Conservation (phyloP, 2,329 filamentous ascomycete species). For the Scedosporium boydii region DNA sequence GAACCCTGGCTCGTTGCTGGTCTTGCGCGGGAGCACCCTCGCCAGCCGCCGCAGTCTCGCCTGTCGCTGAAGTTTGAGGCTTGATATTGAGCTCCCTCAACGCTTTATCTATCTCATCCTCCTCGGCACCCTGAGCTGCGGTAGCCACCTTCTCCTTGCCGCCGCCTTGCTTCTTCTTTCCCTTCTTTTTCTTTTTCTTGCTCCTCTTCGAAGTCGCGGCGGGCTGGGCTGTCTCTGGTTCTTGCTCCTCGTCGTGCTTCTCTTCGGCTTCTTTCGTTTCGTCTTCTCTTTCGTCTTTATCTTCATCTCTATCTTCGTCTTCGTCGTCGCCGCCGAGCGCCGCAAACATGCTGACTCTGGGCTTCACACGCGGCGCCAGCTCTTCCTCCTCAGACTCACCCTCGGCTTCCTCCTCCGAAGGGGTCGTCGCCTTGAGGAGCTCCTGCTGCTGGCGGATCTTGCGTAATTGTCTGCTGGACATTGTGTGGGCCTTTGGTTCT, state of each 20-base stretch:
- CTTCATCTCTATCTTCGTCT: slow-evolving; percentile 27
- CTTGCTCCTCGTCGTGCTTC: slow-evolving; percentile 12
- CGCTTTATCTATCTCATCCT: slow-evolving; percentile 48
- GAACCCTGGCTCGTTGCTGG: slow-evolving; percentile 8
- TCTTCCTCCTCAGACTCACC: slow-evolving; percentile 19
- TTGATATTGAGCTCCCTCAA: slow-evolving; percentile 37
- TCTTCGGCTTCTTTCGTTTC: slow-evolving; percentile 21
- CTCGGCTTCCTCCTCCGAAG: slow-evolving; percentile 19
- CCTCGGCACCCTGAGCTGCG: slow-evolving; percentile 18
- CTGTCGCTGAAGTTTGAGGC: not conserved
- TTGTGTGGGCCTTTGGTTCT: slow-evolving; percentile 15
- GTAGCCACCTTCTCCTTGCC: slow-evolving; percentile 18
- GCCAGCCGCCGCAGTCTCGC: not conserved
- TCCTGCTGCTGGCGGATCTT: slow-evolving; percentile 43
- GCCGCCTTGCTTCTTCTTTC: slow-evolving; percentile 27
- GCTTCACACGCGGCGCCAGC: slow-evolving; percentile 21
- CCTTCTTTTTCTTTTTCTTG: slow-evolving; percentile 30
- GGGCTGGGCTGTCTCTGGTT: slow-evolving; percentile 10
- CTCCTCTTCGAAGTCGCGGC: slow-evolving; percentile 21
- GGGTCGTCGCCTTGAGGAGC: slow-evolving; percentile 20
- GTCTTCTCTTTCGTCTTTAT: slow-evolving; percentile 25
- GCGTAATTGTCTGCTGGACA: slow-evolving; percentile 43
- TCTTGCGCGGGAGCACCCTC: slow-evolving; percentile 12
- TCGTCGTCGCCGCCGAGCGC: slow-evolving; percentile 37
- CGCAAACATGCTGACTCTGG: slow-evolving; percentile 40